A percentile compares a stretch with the other conserved stretches of the same genome.
These are phyloP conservation scores for Madurella fahalii DNA, from an alignment of 2,329 filamentous ascomycete species.

Conservation along the genomic window DNA sequence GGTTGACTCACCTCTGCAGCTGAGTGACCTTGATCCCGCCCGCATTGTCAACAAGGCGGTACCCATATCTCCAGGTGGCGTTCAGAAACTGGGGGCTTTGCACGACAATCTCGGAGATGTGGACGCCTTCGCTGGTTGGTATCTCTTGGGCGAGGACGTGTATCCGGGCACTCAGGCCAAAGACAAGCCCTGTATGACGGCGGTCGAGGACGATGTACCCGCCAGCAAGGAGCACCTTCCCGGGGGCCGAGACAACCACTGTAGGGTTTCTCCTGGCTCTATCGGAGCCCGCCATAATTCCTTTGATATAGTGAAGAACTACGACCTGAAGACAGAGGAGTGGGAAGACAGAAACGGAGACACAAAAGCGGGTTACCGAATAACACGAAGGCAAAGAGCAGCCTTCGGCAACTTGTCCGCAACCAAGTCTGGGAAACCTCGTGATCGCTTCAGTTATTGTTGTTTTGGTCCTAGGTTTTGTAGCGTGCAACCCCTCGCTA, in stretches of 20 bases:
- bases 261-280: constrained; percentile 32
- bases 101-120: constrained; percentile 72
- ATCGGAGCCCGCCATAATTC: not conserved
- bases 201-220: constrained; percentile 94
- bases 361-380: too few relatives aligned
- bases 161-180: constrained; percentile 64
- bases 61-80: constrained; percentile 84
- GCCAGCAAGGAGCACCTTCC: constrained; percentile 91
- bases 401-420: too few relatives aligned
- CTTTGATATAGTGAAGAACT: not conserved
- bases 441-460: not conserved
- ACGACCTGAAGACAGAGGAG: not conserved
- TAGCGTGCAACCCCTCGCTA: not conserved
- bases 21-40: constrained; percentile 82
- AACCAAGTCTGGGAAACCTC: too few relatives aligned
- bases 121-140: constrained; percentile 57
- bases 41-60: constrained; percentile 62
- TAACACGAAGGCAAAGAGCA: too few relatives aligned
- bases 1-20: constrained; percentile 64
- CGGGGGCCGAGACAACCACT: constrained; percentile 77
- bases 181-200: constrained; percentile 71
- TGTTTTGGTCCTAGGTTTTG: not conserved
- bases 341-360: too few relatives aligned
- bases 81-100: constrained; percentile 86
- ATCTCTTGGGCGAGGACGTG: constrained; percentile 59